A percentile compares a stretch with the other conserved stretches of the same genome.
Evolutionary conservation across 345 rosid species (phyloP).

Genomic region (Salix purpurea): DNA sequence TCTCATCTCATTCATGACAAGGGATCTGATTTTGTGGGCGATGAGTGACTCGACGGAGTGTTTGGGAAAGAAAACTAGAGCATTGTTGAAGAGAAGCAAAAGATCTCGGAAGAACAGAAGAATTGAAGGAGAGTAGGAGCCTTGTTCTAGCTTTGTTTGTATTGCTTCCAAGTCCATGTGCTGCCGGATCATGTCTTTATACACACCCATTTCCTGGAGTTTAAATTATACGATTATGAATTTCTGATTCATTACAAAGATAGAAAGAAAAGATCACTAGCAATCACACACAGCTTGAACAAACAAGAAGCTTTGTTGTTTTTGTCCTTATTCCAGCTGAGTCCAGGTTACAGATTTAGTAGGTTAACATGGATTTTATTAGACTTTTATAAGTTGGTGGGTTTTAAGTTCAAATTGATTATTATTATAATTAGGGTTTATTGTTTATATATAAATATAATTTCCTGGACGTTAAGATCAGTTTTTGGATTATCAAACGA

Average conservation of each 20-base stretch:
- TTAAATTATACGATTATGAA: neutral
- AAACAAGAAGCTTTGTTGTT: neutral
- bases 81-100: slow-evolving; percentile 63
- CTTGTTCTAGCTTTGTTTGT: slow-evolving; percentile 42
- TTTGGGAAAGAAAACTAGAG: slow-evolving; percentile 49
- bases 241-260: neutral
- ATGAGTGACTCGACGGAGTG: slow-evolving; percentile 44
- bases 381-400: too few relatives aligned
- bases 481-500: too few relatives aligned
- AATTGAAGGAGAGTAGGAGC: slow-evolving; percentile 38
- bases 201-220: slow-evolving; percentile 41
- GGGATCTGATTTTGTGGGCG: slow-evolving; percentile 47
- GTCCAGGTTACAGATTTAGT: too few relatives aligned
- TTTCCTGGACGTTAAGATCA: too few relatives aligned
- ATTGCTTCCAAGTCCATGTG: slow-evolving; percentile 61
- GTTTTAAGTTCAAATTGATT: too few relatives aligned
- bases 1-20: slow-evolving; percentile 36
- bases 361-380: too few relatives aligned
- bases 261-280: neutral
- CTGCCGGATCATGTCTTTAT: slow-evolving; percentile 47
- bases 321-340: neutral
- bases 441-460: too few relatives aligned
- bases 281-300: neutral
- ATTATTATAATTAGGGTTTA: too few relatives aligned
- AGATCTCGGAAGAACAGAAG: slow-evolving; percentile 56